phyloP scores from a whole-genome alignment of 2,329 filamentous ascomycete species.

The Ophiocordyceps robertsii region DNA sequence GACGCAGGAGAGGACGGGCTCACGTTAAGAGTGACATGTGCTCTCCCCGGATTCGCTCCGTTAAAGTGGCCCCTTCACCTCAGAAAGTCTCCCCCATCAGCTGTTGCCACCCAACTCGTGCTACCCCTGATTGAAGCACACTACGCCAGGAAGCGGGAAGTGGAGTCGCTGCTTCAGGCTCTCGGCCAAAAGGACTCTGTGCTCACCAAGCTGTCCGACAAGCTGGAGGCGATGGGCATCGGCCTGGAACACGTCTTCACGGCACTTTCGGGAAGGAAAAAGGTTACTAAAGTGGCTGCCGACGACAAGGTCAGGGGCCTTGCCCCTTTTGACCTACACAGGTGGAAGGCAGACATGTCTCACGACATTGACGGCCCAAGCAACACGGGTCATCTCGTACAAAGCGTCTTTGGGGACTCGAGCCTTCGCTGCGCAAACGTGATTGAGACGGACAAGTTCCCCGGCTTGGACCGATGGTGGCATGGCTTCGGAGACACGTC shows the following conservation, averaged over 20 bases:
- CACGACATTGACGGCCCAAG: constrained; percentile 10
- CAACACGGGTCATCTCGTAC: constrained; percentile 23
- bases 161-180: constrained; percentile 26
- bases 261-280: constrained; percentile 32
- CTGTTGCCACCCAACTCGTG: constrained; percentile 33
- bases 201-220: constrained; percentile 36
- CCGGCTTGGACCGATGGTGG: constrained; percentile 36
- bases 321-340: constrained; percentile 28
- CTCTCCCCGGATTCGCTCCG: constrained; percentile 49
- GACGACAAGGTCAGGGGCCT: constrained; percentile 38
- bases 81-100: constrained; percentile 25
- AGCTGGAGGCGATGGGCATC: constrained; percentile 36
- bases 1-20: constrained; percentile 27
- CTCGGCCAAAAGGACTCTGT: constrained; percentile 38
- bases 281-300: constrained; percentile 27
- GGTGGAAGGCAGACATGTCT: constrained; percentile 22
- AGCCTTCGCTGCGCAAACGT: constrained; percentile 17
- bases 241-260: constrained; percentile 42
- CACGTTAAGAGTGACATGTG: constrained; percentile 40
- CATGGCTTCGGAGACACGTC: constrained; percentile 21
- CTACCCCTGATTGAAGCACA: constrained; percentile 37
- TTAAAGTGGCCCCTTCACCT: constrained; percentile 55
- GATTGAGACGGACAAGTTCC: constrained; percentile 17
- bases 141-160: constrained; percentile 23
- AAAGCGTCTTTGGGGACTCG: constrained; percentile 24